These are phyloP conservation scores for Solanum hybrid DNA, from an alignment of 305 asterid species.

Conservation along the genomic window DNA sequence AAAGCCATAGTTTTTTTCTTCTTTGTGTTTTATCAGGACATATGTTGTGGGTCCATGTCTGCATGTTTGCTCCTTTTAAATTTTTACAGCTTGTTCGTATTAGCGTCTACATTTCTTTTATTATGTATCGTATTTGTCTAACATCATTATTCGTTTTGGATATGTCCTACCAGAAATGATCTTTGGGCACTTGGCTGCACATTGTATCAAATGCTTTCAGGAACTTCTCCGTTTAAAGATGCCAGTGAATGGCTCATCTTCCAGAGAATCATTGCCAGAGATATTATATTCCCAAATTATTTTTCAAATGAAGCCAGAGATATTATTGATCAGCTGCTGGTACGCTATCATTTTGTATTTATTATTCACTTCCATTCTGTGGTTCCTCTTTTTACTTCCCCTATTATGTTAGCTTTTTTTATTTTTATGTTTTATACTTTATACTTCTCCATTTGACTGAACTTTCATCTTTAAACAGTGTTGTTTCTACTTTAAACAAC, in stretches of 20 bases:
- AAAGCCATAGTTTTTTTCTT: background rate
- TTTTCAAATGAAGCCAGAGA: constrained; percentile 86
- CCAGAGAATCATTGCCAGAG: constrained; percentile 91
- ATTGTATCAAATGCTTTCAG: constrained; percentile 94
- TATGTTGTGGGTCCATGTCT: background rate
- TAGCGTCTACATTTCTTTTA: background rate
- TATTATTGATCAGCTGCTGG: constrained; percentile 85
- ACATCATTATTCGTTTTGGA: constrained; percentile 4
- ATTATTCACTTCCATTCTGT: background rate
- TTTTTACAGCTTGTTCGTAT: background rate
- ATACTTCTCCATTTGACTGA: background rate
- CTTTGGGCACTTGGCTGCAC: constrained; percentile 99
- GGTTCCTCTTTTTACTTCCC: background rate
- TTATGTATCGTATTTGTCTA: background rate
- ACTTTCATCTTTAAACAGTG: background rate
- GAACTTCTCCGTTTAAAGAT: constrained; percentile 96
- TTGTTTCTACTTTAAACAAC: background rate
- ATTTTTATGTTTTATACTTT: background rate
- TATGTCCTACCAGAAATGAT: constrained; percentile 59
- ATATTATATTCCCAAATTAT: constrained; percentile 77
- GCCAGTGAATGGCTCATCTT: constrained; percentile 99
- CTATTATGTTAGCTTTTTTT: background rate
- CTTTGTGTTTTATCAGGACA: background rate
- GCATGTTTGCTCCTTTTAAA: background rate
- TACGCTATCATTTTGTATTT: constrained; percentile 23